Conservation (phyloP, 352 stramenopile species). For the Pythium guiyangense region DNA sequence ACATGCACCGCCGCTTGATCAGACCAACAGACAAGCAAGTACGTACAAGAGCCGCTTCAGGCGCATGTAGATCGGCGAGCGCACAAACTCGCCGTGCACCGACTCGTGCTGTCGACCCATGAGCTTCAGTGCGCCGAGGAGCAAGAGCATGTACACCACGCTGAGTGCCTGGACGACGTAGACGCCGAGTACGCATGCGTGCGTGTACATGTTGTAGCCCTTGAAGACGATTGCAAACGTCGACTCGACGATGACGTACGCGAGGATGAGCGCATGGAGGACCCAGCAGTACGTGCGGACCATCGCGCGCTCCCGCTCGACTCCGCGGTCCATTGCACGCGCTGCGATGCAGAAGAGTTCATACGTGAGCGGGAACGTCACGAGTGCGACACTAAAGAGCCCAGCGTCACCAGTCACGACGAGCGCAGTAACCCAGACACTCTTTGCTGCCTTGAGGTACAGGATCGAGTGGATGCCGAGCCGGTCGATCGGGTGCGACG, state of each 20-base stretch:
- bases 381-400: constrained; percentile 46
- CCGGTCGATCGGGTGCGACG: constrained; percentile 33
- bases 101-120: constrained; percentile 48
- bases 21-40: too few relatives aligned
- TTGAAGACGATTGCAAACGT: constrained; percentile 15
- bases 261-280: constrained; percentile 22
- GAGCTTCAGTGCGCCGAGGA: constrained; percentile 36
- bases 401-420: constrained; percentile 41
- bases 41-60: constrained; percentile 45
- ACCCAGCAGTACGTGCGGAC: constrained; percentile 32
- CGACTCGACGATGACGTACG: constrained; percentile 21
- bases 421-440: constrained; percentile 22
- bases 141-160: constrained; percentile 36
- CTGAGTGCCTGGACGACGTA: constrained; percentile 43
- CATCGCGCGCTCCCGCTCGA: constrained; percentile 29
- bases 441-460: constrained; percentile 19
- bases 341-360: constrained; percentile 48
- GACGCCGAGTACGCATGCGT: constrained; percentile 28
- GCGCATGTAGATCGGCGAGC: constrained; percentile 48
- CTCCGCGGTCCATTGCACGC: constrained; percentile 58
- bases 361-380: constrained; percentile 47
- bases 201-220: constrained; percentile 33
- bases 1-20: too few relatives aligned
- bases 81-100: constrained; percentile 41
- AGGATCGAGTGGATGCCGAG: constrained; percentile 42